A percentile compares a stretch with the other conserved stretches of the same genome.
Evolutionary conservation across 179 eudicot species (phyloP).

Genomic region (Spinacia oleracea): DNA sequence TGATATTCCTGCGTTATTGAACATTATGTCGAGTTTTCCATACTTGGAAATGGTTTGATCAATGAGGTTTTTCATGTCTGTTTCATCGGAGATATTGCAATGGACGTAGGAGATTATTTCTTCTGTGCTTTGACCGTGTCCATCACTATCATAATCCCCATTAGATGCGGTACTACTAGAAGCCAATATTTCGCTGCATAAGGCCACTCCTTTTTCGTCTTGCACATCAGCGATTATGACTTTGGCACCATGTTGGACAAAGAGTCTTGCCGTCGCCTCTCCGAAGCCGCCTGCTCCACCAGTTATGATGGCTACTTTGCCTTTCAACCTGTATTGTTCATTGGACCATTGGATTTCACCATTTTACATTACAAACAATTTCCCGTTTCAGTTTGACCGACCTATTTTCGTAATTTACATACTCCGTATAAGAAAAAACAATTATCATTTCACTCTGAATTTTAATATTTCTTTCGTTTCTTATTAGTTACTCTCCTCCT

Average conservation of each 20-base stretch:
- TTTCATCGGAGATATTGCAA: constrained; percentile 35
- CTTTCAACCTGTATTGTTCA: constrained; percentile 35
- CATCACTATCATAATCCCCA: neutral
- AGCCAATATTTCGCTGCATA: constrained; percentile 30
- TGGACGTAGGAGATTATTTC: constrained; percentile 33
- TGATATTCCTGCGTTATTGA: constrained; percentile 41
- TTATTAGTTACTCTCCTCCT: no score
- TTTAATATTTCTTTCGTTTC: no score
- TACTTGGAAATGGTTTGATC: constrained; percentile 29
- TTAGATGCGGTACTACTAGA: neutral
- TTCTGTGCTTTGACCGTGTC: neutral
- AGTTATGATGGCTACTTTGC: constrained; percentile 74
- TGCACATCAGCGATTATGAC: constrained; percentile 64
- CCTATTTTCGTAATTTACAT: no score
- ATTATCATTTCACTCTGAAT: no score
- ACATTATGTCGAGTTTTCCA: constrained; percentile 52
- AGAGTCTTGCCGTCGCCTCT: constrained; percentile 52
- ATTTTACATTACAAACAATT: no score
- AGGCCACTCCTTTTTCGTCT: constrained; percentile 41
- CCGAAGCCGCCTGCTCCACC: constrained; percentile 83
- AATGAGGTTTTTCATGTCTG: constrained; percentile 30
- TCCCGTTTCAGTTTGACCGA: no score
- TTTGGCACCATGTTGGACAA: constrained; percentile 51
- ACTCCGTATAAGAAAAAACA: no score
- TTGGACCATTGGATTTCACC: no score